phyloP scores from a whole-genome alignment of 371 early-diverging fungal genomes.

The Mortierella sp. region DNA sequence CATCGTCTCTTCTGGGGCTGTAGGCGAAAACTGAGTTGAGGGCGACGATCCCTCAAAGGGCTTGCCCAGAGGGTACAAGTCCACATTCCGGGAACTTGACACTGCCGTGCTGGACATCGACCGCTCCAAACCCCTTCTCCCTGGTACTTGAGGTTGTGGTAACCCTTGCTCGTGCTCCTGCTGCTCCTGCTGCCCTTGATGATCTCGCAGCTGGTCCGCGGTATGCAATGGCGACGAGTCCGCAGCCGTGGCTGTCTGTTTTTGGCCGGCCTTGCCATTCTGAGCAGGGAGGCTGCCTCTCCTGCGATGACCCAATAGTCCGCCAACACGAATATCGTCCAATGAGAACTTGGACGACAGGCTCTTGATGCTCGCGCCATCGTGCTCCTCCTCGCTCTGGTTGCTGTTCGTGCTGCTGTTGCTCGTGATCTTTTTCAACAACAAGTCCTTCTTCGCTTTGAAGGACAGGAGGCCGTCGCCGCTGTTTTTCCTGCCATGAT shows the following conservation, averaged over 20 bases:
- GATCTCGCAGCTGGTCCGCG: not conserved
- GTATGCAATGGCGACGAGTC: not conserved
- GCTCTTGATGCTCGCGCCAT: not conserved
- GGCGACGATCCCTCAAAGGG: constrained; percentile 19
- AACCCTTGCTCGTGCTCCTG: not conserved
- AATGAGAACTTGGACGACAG: constrained; percentile 19
- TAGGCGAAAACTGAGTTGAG: not conserved
- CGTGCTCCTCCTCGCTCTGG: not conserved
- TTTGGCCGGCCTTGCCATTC: not conserved
- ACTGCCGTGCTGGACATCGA: constrained; percentile 10
- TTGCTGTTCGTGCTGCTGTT: constrained; percentile 7
- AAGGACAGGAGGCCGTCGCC: constrained; percentile 29
- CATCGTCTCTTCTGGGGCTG: not conserved
- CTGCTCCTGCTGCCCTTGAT: not conserved
- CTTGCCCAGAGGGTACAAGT: constrained; percentile 24
- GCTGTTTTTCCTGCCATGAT: constrained; percentile 36
- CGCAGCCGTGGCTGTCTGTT: not conserved
- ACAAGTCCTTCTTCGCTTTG: constrained; percentile 32
- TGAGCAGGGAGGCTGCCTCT: constrained; percentile 17
- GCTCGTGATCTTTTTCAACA: constrained; percentile 39
- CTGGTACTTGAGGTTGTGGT: not conserved
- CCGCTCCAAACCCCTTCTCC: constrained; percentile 7
- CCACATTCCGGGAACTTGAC: constrained; percentile 4
- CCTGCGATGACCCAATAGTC: constrained; percentile 24
- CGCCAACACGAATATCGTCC: constrained; percentile 11